Conservation (phyloP, 1,284 basidiomycete genomes). For the Inonotus obliquus region DNA sequence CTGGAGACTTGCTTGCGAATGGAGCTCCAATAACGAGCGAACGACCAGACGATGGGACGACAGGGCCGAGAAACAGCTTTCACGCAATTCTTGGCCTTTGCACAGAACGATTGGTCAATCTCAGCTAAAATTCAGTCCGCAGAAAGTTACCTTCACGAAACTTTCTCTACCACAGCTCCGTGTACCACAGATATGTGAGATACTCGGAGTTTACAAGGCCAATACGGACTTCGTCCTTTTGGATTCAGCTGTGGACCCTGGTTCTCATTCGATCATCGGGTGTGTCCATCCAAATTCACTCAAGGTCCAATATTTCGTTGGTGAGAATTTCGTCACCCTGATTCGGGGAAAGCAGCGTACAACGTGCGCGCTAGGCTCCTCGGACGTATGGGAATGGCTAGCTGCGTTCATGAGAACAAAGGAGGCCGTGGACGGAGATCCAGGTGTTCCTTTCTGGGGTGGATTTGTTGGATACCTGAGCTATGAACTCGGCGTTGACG, state of each 20-base stretch:
- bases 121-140: constrained; percentile 21
- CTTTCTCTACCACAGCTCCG: constrained; percentile 40
- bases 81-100: constrained; percentile 44
- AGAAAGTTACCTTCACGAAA: constrained; percentile 22
- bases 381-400: constrained; percentile 69
- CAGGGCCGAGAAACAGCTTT: constrained; percentile 24
- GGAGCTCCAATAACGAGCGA: constrained; percentile 39
- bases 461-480: constrained; percentile 68
- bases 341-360: constrained; percentile 18
- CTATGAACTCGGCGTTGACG: constrained; percentile 68
- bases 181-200: constrained; percentile 49
- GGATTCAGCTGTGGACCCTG: constrained; percentile 70
- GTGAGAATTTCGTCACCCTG: constrained; percentile 39
- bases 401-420: constrained; percentile 56
- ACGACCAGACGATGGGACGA: constrained; percentile 37
- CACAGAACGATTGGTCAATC: constrained; percentile 26
- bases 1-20: constrained; percentile 57
- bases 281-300: constrained; percentile 47
- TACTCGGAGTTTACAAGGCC: constrained; percentile 53
- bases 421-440: constrained; percentile 41
- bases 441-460: constrained; percentile 71
- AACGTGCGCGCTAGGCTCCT: constrained; percentile 32
- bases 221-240: constrained; percentile 62
- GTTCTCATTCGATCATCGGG: constrained; percentile 68
- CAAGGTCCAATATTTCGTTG: constrained; percentile 54